Evolutionary conservation across 495 filamentous ascomycete species (phyloP).

Genomic region (Trichocladium uniseriatum): DNA sequence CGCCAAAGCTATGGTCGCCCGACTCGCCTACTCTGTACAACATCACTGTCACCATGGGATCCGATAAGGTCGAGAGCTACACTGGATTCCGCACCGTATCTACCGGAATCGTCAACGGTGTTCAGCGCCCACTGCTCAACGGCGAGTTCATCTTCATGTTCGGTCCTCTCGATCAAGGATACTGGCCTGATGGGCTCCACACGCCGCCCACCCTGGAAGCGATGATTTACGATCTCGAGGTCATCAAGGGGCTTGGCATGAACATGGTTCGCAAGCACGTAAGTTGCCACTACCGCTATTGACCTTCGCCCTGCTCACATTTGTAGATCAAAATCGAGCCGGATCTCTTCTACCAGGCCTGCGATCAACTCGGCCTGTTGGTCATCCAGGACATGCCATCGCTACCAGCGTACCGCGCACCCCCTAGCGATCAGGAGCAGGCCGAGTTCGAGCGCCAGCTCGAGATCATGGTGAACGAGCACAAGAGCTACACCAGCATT

Average conservation of each 20-base stretch:
- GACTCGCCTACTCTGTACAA: conserved; percentile 54
- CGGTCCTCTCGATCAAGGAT: conserved; percentile 59
- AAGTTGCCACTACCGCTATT: conserved; percentile 12
- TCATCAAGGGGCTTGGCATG: conserved; percentile 53
- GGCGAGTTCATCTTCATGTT: conserved; percentile 57
- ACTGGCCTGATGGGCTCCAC: conserved; percentile 60
- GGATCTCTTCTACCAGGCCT: conserved; percentile 57
- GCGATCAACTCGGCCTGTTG: conserved; percentile 53
- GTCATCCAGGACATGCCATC: conserved; percentile 64
- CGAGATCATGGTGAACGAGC: conserved; percentile 50
- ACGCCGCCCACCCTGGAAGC: conserved; percentile 51
- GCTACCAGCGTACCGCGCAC: conserved; percentile 30
- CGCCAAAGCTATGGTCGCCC: conserved; percentile 51
- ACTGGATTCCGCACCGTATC: conserved; percentile 58
- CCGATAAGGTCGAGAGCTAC: conserved; percentile 50
- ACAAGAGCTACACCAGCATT: conserved; percentile 54
- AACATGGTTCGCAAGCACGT: conserved; percentile 63
- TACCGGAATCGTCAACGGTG: conserved; percentile 43
- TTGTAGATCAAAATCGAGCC: conserved; percentile 57
- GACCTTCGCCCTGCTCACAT: neutral
- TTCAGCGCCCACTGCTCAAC: conserved; percentile 54
- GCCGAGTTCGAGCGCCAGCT: conserved; percentile 54
- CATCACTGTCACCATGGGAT: conserved; percentile 45
- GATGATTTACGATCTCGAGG: conserved; percentile 54
- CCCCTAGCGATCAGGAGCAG: conserved; percentile 42